These are phyloP conservation scores for Beta macrorhiza DNA, from an alignment of 179 eudicot genomes.

Conservation along the genomic window DNA sequence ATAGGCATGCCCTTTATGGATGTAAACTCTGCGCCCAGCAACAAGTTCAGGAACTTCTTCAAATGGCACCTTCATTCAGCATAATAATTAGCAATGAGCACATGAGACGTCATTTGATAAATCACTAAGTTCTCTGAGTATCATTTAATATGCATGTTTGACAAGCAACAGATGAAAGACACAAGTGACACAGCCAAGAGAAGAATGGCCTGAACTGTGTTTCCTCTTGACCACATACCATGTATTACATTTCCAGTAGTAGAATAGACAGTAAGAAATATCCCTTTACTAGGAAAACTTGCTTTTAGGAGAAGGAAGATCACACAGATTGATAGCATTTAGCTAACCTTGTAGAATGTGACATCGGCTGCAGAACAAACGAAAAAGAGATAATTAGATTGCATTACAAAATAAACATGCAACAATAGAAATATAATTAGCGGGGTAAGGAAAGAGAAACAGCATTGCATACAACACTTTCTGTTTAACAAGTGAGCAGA, in stretches of 20 bases:
- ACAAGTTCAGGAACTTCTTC: conserved; percentile 96
- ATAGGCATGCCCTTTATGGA: conserved; percentile 85
- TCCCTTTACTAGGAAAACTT: not conserved
- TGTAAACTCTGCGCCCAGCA: conserved; percentile 74
- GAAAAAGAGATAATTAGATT: conserved; percentile 15
- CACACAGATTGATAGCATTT: not conserved
- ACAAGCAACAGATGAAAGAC: conserved; percentile 14
- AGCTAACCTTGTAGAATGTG: conserved; percentile 61
- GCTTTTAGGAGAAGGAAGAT: not conserved
- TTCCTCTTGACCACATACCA: not conserved
- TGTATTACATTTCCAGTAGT: not conserved
- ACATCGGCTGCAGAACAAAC: conserved; percentile 53
- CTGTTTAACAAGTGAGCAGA: not conserved
- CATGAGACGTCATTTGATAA: not conserved
- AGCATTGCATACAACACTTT: not conserved
- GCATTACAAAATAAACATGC: not conserved
- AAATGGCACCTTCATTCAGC: conserved; percentile 76
- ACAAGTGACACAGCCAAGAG: not conserved
- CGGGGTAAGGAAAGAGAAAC: not conserved
- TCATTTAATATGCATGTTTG: not conserved
- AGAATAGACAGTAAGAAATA: not conserved
- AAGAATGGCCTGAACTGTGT: not conserved
- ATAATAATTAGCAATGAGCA: conserved; percentile 15
- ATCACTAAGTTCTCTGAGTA: not conserved
- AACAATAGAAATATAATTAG: not conserved